A percentile compares a stretch with the other conserved stretches of the same genome.
Conservation (phyloP, 495 filamentous ascomycete species). For the Penicillium lividum region DNA sequence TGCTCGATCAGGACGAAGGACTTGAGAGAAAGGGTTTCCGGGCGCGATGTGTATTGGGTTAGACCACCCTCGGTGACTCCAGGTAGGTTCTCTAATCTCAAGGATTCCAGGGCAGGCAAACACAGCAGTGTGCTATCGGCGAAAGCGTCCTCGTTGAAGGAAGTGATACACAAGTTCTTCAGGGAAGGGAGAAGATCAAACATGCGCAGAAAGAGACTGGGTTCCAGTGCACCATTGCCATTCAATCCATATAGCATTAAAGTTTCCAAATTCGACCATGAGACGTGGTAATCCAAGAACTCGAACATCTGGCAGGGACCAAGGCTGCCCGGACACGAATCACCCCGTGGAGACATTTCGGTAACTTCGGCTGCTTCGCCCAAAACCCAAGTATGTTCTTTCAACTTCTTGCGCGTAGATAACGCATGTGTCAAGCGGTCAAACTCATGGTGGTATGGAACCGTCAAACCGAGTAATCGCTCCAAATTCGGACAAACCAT, state of each 20-base stretch:
- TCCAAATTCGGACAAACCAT: constrained; percentile 89
- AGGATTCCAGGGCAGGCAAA: constrained; percentile 69
- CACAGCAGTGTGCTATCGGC: constrained; percentile 67
- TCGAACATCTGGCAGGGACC: constrained; percentile 61
- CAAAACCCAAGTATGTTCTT: constrained; percentile 80
- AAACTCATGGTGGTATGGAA: constrained; percentile 69
- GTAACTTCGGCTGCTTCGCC: constrained; percentile 48
- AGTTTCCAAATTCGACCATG: constrained; percentile 72
- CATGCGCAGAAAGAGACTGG: constrained; percentile 66
- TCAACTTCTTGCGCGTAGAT: constrained; percentile 70
- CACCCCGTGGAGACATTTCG: constrained; percentile 45
- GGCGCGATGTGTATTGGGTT: constrained; percentile 64
- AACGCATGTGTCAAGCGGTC: constrained; percentile 77
- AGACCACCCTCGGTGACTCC: constrained; percentile 80
- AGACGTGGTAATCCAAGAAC: constrained; percentile 69
- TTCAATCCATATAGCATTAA: constrained; percentile 69
- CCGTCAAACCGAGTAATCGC: constrained; percentile 67
- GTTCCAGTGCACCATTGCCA: constrained; percentile 60
- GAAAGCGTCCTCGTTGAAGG: constrained; percentile 71
- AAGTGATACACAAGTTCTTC: constrained; percentile 71
- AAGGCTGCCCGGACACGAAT: constrained; percentile 54
- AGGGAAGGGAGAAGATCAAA: constrained; percentile 69
- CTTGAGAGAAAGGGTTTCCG: constrained; percentile 55
- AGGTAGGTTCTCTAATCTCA: constrained; percentile 73
- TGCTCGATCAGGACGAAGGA: constrained; percentile 66